Base-by-base conservation (phyloP, 2,329 filamentous ascomycete genomes). In the Anthostomella pinea region DNA sequence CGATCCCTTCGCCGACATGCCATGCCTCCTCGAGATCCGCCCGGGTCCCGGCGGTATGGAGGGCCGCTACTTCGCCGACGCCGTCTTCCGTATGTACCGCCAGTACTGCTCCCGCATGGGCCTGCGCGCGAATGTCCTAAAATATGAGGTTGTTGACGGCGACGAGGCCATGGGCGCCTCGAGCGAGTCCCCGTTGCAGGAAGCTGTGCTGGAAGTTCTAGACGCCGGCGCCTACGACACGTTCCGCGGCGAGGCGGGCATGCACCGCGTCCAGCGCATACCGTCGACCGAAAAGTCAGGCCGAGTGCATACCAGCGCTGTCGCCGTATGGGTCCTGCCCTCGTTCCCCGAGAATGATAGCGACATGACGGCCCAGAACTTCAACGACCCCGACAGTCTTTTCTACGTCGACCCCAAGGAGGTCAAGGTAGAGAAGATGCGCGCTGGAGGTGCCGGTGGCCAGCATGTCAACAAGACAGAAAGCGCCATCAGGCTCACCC, bases 381-480 rank as follows among this genome's bases (percentile, higher is more conserved):
- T 85, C 47, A 82, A 91, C 44, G 84, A 97, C 53, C 91, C 91
- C 0, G 83, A 82, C 38, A 95, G 87, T 62, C 86, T 96, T 58
- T 96, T 95, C 66, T 95, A 90, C 66, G 75, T 98, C 41, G 80
- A 94, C 56, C 80, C 86, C 5, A 75, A 81, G 43, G 91, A 98
- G 41, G 88, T 98, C 16, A 75, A 75, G 33, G 72, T 79, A 14
- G 93, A 98, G 59, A 87, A 89, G 43, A 95, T 97, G 90, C 78
- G 90, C 11, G 89, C 93, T 0, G 73, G 87, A 29, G 93, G 93
- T 41, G 91, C 93, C 0, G 93, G 93, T 20, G 93, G 93, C 1
- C 93, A 98, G 68, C 93, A 98, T 65, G 93, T 98, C 59, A 98
- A 98, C 68, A 96, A 91, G 62, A 98, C 93, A 0, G 93, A 98